Conservation (phyloP, 352 stramenopile species). For the Pythium dissimile region DNA sequence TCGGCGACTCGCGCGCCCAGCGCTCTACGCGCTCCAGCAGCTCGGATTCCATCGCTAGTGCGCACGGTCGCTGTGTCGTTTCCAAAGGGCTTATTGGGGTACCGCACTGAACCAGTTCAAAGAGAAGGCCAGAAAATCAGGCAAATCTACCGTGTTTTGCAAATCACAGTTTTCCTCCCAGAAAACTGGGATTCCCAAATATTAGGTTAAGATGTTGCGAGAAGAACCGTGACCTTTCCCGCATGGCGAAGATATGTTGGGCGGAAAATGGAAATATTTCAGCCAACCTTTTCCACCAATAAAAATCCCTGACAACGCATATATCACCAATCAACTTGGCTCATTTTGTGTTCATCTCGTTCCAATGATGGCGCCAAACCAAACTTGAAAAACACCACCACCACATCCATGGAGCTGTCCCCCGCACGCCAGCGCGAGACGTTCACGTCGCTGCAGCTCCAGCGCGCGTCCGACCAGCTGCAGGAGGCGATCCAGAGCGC, state of each 20-base stretch:
- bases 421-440: conserved; percentile 13
- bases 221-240: conserved; percentile 16
- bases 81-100: no score
- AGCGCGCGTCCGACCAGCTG: conserved; percentile 48
- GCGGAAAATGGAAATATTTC: neutral
- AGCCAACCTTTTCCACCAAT: neutral
- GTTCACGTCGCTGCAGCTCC: conserved; percentile 27
- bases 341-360: neutral
- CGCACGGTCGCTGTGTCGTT: conserved; percentile 3
- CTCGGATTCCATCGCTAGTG: conserved; percentile 51
- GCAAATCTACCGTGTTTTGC: conserved; percentile 17
- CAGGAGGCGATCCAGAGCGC: conserved; percentile 46
- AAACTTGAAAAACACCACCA: neutral
- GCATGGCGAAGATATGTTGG: conserved; percentile 15
- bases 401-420: conserved; percentile 7
- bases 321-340: neutral
- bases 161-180: neutral
- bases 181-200: neutral
- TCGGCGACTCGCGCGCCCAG: conserved; percentile 70
- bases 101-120: neutral
- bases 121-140: conserved; percentile 5
- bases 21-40: conserved; percentile 70
- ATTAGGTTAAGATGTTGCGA: neutral
- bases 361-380: neutral
- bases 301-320: conserved; percentile 12